Evolutionary conservation across 208 protist genomes (phyloP).

Genomic region (Leishmania mexicana): DNA sequence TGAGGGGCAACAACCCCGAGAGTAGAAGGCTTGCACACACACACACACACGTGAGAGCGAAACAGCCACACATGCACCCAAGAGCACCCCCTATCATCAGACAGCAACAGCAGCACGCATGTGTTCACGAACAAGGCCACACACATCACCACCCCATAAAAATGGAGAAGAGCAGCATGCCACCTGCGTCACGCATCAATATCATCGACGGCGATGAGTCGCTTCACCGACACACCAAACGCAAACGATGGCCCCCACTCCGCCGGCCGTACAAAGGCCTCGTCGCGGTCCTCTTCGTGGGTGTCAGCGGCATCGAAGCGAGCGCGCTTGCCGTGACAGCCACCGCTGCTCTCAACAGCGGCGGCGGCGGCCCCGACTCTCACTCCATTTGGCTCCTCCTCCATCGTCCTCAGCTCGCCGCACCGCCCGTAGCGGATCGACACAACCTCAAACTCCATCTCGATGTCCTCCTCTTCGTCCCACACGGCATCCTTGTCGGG

Average conservation of each 20-base stretch:
- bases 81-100: neutral
- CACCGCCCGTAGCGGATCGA: constrained; percentile 19
- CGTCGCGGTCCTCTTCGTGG: neutral
- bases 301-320: neutral
- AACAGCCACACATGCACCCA: neutral
- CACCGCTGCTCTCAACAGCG: neutral
- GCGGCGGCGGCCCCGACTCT: neutral
- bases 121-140: neutral
- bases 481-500: neutral
- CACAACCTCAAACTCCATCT: constrained; percentile 45
- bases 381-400: neutral
- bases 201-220: neutral
- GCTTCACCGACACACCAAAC: neutral
- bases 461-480: constrained; percentile 32
- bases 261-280: neutral
- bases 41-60: neutral
- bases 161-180: neutral
- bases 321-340: neutral
- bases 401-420: neutral
- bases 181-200: neutral
- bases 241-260: neutral
- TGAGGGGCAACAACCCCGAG: too few relatives aligned
- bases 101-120: neutral
- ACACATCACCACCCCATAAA: neutral
- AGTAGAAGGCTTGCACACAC: too few relatives aligned